A percentile compares a stretch with the other conserved stretches of the same genome.
phyloP scores from a whole-genome alignment of 2,329 filamentous ascomycete genomes.

The Monosporascus cannonballus region DNA sequence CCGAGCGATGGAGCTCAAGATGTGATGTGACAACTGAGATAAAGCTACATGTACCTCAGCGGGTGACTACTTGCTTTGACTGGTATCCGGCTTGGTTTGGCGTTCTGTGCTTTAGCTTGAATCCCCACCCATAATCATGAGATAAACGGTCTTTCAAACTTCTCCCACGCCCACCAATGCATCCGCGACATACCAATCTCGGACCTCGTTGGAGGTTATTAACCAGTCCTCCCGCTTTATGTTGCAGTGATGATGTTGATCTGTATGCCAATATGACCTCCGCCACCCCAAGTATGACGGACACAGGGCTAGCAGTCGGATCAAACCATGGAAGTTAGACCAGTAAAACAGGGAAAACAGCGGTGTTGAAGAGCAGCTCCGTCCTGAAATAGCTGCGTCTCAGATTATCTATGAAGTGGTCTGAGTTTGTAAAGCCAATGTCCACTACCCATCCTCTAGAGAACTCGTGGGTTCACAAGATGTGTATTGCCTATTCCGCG shows the following conservation, averaged over 20 bases:
- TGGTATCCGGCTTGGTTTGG: background rate
- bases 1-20: slow-evolving; percentile 55
- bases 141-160: background rate
- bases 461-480: background rate
- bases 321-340: background rate
- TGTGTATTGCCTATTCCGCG: background rate
- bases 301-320: no score
- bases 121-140: background rate
- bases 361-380: background rate
- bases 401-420: background rate
- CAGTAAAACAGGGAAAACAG: background rate
- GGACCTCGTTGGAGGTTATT: no score
- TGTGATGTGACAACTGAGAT: slow-evolving; percentile 26
- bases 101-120: background rate
- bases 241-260: no score
- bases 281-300: no score
- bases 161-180: background rate
- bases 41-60: background rate
- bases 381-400: background rate
- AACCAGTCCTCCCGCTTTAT: no score
- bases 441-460: background rate
- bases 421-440: background rate
- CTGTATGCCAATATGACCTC: no score
- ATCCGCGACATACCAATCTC: background rate
- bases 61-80: background rate